A percentile compares a stretch with the other conserved stretches of the same genome.
Conservation (phyloP, 2,329 filamentous ascomycete genomes). For the Pseudogymnoascus sp. region DNA sequence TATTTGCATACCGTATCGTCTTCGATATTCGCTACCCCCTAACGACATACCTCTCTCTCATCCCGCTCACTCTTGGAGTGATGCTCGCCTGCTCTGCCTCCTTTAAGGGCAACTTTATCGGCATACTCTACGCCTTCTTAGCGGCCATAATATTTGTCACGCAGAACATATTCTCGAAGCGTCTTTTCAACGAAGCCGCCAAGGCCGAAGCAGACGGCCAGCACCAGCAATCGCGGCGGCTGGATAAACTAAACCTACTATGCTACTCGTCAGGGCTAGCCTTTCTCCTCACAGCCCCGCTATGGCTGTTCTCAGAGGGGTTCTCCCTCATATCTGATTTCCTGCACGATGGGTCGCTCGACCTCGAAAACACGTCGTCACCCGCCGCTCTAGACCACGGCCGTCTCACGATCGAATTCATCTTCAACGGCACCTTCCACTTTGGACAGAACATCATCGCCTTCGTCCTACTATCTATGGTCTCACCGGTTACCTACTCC, state of each 20-base stretch:
- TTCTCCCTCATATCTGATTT: conserved; percentile 70
- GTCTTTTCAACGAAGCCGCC: conserved; percentile 90
- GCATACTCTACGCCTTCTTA: conserved; percentile 79
- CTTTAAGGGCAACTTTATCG: conserved; percentile 79
- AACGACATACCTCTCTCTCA: conserved; percentile 78
- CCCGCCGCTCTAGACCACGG: conserved; percentile 70
- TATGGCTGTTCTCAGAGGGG: conserved; percentile 92
- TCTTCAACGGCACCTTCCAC: conserved; percentile 96
- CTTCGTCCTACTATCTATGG: conserved; percentile 83
- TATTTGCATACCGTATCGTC: conserved; percentile 82
- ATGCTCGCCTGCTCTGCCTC: conserved; percentile 84
- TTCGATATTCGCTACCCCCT: conserved; percentile 82
- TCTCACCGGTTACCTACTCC: conserved; percentile 94
- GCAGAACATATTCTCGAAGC: conserved; percentile 97
- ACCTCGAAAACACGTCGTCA: conserved; percentile 38
- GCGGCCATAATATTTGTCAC: conserved; percentile 95
- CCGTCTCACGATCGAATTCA: conserved; percentile 69
- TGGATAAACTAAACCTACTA: conserved; percentile 93
- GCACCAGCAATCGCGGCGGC: conserved; percentile 59
- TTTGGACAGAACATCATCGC: conserved; percentile 95
- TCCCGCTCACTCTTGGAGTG: conserved; percentile 91
- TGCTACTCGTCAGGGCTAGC: conserved; percentile 96
- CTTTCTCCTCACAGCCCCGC: conserved; percentile 77
- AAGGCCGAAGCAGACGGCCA: conserved; percentile 69
- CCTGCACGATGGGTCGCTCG: conserved; percentile 69